phyloP scores from a whole-genome alignment of 768 basidiomycete species.

The Boletales sp. region DNA sequence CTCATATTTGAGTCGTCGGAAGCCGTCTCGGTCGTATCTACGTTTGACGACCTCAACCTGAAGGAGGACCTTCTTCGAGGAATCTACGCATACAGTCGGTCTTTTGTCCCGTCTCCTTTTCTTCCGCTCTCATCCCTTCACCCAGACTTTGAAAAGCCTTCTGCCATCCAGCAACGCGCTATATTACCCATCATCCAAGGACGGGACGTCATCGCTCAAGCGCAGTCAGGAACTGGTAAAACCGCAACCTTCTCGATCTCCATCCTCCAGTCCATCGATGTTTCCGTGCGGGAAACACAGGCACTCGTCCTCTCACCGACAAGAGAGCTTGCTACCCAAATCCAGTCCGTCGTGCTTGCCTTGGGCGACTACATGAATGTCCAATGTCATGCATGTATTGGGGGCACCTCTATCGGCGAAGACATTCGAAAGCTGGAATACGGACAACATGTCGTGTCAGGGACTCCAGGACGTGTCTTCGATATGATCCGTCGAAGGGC shows the following conservation, averaged over 20 bases:
- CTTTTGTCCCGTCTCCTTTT: background rate
- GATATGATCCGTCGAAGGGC: slow-evolving; percentile 97
- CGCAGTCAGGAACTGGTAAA: slow-evolving; percentile 99
- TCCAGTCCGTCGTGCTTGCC: slow-evolving; percentile 94
- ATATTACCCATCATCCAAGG: slow-evolving; percentile 95
- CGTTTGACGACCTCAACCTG: slow-evolving; percentile 85
- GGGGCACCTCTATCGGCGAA: slow-evolving; percentile 95
- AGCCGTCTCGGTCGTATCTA: slow-evolving; percentile 83
- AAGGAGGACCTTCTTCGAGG: slow-evolving; percentile 96
- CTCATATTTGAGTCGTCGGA: slow-evolving; percentile 95
- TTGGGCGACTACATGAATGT: slow-evolving; percentile 99
- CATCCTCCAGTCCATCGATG: slow-evolving; percentile 96
- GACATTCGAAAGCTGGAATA: slow-evolving; percentile 97
- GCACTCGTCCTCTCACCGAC: slow-evolving; percentile 96
- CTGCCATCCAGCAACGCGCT: slow-evolving; percentile 97
- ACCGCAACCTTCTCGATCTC: slow-evolving; percentile 98
- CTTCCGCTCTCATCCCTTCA: slow-evolving; percentile 2
- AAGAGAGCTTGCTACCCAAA: slow-evolving; percentile 98
- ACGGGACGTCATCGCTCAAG: slow-evolving; percentile 98
- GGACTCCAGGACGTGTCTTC: slow-evolving; percentile 96
- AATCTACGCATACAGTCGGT: slow-evolving; percentile 94
- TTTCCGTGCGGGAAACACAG: slow-evolving; percentile 90
- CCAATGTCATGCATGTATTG: slow-evolving; percentile 97
- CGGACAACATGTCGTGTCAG: slow-evolving; percentile 95
- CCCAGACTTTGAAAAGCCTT: slow-evolving; percentile 93